Evolutionary conservation across 2,329 filamentous ascomycete genomes (phyloP).

Genomic region (Colletotrichum sp.): DNA sequence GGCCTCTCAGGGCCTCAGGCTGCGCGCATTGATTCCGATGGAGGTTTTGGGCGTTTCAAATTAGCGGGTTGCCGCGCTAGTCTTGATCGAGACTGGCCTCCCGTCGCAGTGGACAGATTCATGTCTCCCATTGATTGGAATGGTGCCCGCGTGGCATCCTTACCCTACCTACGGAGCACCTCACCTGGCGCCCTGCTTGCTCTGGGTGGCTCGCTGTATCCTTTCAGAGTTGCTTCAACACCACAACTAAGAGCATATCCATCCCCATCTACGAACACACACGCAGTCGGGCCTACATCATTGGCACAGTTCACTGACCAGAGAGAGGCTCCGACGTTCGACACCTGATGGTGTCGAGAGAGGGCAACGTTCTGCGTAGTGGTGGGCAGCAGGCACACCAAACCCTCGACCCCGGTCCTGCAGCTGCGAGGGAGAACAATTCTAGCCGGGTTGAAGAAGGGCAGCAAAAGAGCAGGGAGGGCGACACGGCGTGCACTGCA

Average conservation of each 20-base stretch:
- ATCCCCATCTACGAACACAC: background rate
- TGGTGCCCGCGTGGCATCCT: background rate
- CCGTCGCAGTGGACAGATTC: constrained; percentile 12
- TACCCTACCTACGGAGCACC: background rate
- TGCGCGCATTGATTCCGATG: constrained; percentile 22
- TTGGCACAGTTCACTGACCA: background rate
- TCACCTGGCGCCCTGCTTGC: background rate
- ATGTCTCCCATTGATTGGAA: constrained; percentile 22
- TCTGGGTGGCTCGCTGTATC: no score
- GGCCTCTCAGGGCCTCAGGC: background rate
- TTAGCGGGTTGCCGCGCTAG: constrained; percentile 19
- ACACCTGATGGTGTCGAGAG: background rate
- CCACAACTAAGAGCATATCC: background rate
- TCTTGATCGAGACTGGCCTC: background rate
- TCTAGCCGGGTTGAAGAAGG: background rate
- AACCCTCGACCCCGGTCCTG: background rate
- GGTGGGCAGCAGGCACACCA: background rate
- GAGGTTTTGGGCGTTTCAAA: constrained; percentile 26
- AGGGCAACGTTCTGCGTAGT: background rate
- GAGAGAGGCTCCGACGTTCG: background rate
- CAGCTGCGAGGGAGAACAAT: background rate
- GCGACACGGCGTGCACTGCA: background rate
- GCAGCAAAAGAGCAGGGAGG: background rate
- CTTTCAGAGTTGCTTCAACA: background rate
- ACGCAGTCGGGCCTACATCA: background rate